Percentiles rank a stretch among this genome's conserved stretches.
These are phyloP conservation scores for Hydnomerulius pinastri DNA, from an alignment of 768 basidiomycete genomes.

Conservation along the genomic window DNA sequence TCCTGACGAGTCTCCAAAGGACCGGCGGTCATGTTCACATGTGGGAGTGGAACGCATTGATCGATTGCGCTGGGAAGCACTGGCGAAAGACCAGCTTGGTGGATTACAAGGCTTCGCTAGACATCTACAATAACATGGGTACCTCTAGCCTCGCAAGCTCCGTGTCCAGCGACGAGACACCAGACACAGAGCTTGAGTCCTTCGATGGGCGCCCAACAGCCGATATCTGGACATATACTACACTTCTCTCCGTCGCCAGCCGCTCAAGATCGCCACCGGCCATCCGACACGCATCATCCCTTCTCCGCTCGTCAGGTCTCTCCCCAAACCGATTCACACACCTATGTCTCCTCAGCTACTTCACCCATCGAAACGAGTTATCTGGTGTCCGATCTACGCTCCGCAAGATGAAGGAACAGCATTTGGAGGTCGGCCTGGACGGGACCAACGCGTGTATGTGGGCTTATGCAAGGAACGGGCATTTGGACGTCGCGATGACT, in stretches of 20 bases:
- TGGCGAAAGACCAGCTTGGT: slow-evolving; percentile 56
- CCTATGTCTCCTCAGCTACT: slow-evolving; percentile 59
- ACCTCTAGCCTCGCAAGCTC: slow-evolving; percentile 22
- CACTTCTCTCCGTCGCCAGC: slow-evolving; percentile 63
- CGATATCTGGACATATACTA: slow-evolving; percentile 71
- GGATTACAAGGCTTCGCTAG: slow-evolving; percentile 62
- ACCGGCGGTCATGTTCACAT: slow-evolving; percentile 54
- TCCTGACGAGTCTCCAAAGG: slow-evolving; percentile 56
- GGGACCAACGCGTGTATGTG: slow-evolving; percentile 72
- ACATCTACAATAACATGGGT: slow-evolving; percentile 64
- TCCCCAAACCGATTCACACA: slow-evolving; percentile 63
- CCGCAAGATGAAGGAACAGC: slow-evolving; percentile 50
- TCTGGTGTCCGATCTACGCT: slow-evolving; percentile 58
- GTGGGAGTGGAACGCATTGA: slow-evolving; percentile 80
- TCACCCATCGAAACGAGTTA: slow-evolving; percentile 47
- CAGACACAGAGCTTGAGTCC: slow-evolving; percentile 6
- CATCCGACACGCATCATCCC: slow-evolving; percentile 52
- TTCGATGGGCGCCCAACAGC: slow-evolving; percentile 38
- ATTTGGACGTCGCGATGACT: slow-evolving; percentile 54
- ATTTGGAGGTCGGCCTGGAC: slow-evolving; percentile 56
- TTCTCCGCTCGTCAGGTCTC: slow-evolving; percentile 56
- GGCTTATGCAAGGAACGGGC: slow-evolving; percentile 59
- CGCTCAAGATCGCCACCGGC: slow-evolving; percentile 45
- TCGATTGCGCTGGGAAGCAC: slow-evolving; percentile 67
- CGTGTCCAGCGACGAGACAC: slow-evolving; percentile 8